These are phyloP conservation scores for Xylaria castorea DNA, from an alignment of 495 filamentous ascomycete genomes.

Conservation along the genomic window DNA sequence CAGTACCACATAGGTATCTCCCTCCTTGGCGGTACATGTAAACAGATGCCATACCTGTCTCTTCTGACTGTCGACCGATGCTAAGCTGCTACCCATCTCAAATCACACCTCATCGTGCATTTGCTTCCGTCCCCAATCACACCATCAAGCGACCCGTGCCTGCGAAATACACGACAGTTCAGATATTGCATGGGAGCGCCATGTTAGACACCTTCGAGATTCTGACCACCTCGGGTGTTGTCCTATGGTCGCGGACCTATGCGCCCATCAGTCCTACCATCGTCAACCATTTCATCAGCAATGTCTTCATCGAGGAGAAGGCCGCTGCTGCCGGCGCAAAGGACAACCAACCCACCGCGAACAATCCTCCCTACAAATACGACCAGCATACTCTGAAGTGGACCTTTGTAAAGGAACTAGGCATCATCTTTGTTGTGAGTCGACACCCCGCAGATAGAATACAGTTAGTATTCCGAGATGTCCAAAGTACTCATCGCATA, in stretches of 20 bases:
- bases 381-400: slow-evolving; percentile 96
- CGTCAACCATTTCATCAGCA: slow-evolving; percentile 92
- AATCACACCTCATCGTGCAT: slow-evolving; percentile 30
- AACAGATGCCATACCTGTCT: neutral
- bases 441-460: slow-evolving; percentile 8
- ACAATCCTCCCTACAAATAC: slow-evolving; percentile 78
- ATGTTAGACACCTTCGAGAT: slow-evolving; percentile 99
- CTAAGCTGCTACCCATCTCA: slow-evolving; percentile 7
- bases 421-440: slow-evolving; percentile 93
- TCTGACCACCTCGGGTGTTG: slow-evolving; percentile 91
- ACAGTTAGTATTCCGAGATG: neutral
- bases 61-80: neutral
- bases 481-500: slow-evolving; percentile 14
- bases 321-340: slow-evolving; percentile 64
- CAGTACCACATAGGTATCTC: neutral
- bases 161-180: neutral
- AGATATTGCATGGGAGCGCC: slow-evolving; percentile 10
- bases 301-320: slow-evolving; percentile 96
- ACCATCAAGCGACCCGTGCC: slow-evolving; percentile 3
- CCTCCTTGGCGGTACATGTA: neutral
- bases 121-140: slow-evolving; percentile 13
- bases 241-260: slow-evolving; percentile 93
- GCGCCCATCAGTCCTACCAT: slow-evolving; percentile 77
- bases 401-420: slow-evolving; percentile 88
- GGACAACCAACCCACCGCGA: slow-evolving; percentile 61